Base-by-base conservation (phyloP, 768 basidiomycete species). In the Candolleomyces efflorescens region DNA sequence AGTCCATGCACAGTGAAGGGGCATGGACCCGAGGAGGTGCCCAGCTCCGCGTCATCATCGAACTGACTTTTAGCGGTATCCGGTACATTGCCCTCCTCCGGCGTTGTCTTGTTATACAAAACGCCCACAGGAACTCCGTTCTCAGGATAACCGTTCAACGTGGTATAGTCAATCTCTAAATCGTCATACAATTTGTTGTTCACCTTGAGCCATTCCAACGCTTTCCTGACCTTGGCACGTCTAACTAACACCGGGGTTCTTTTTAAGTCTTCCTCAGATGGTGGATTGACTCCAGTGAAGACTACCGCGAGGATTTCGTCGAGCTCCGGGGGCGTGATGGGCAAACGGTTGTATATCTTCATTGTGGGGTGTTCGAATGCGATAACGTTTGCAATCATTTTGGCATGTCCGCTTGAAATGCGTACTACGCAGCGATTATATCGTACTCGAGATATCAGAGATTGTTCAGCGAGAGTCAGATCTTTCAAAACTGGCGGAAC, bases 1-100 rank as follows among this genome's bases (percentile, higher is more conserved):
- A 79, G 15, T 11, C 75, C 72, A 60, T 75, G 72, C 0, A 79
- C 73, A 15, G 66, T 56, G 55, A 78, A 76, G 0, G 75, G 65
- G 62, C 76, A 77, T 2, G 59, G 48, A 0, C 75, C 76, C 7
- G 61, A 58, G 12, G 53, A 38, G 1, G 63, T 64, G 17, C 74
- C 72, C n/a, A 68, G 63, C 13, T 75, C 69, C 3, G 60, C 61
- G 1, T 69, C 66, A n/a, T 56, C 54, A 32, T 75, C 70, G 59
- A 65, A 47, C 0, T 65, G 61, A 52, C 69, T 69, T 24, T 60
- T 64, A 18, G 24, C 18, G 2, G 44, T 5, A 2, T 13, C 43
- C 5, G 47, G 26, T 3, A 60, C 65, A 24, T 68, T 67, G 11
- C 65, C 58, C n/a, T 56, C 58, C 11, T 3, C 3, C 3, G 69